Base-by-base conservation (phyloP, 805 yeast species). In the Crinitomyces ghanaensis region DNA sequence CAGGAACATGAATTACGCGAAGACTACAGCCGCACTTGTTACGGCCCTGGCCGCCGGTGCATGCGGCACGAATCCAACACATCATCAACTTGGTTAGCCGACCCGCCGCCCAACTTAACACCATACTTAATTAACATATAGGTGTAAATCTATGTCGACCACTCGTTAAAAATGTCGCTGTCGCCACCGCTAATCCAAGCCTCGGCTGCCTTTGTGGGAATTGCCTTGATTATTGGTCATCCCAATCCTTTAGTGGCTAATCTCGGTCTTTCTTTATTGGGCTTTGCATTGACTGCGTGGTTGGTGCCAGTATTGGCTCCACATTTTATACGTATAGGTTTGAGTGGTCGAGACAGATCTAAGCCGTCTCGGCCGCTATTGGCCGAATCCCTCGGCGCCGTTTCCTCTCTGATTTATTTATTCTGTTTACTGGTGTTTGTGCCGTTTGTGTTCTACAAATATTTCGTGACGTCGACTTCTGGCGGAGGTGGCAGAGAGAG, bases 361-460 rank as follows among this genome's bases (percentile, higher is more conserved):
- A 91, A 91, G 53, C 55, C 53, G n/a, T 72, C 72, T n/a, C 63
- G 56, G 26, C 93, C 93, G 0, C 63, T 74, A 2, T 66, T 84
- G 6, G 91, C 98, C 1, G 98, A 91, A 59, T 72, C 93, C 0
- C 75, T 88, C 64, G 98, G 98, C n/a, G 77, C 84, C 2, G 78
- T 88, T 0, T 70, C 84, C 4, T 91, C 95, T 0, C 65, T 80
- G 3, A 75, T 85, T 0, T 85, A 86, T 52, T 55, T 91, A 35
- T 74, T 85, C 42, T 55, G 81, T 26, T 77, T 91, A 82, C 70
- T 84, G 48, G 66, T 79, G 42, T 77, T 83, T 54, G 81, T 88
- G 26, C 98, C 98, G 20, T 82, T 84, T 50, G 60, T 85, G 51
- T 88, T 88, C 52, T 76, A 74, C 63, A 77, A 77, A 52, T 78